Evolutionary conservation across 768 basidiomycete genomes (phyloP).

Genomic region (Pleurotus tuber-regium): DNA sequence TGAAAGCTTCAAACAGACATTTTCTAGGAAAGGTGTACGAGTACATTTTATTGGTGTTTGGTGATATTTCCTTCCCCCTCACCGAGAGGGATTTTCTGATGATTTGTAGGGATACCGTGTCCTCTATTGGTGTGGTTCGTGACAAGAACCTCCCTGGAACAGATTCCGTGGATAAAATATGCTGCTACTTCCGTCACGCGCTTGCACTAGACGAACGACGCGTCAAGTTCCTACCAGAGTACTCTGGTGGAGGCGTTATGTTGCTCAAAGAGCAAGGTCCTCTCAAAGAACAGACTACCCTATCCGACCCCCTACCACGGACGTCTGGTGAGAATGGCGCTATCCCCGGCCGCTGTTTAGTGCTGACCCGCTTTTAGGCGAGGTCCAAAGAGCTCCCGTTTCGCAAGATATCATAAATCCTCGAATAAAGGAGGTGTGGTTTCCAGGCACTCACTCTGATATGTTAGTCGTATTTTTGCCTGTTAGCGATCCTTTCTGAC

Average conservation of each 20-base stretch:
- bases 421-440: constrained; percentile 8
- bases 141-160: constrained; percentile 29
- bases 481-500: constrained; percentile 13
- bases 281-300: neutral
- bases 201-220: constrained; percentile 46
- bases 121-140: constrained; percentile 38
- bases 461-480: constrained; percentile 7
- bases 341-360: too few relatives aligned
- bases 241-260: constrained; percentile 25
- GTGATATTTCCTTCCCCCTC: constrained; percentile 17
- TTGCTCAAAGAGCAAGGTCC: neutral
- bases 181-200: constrained; percentile 44
- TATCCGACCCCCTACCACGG: neutral
- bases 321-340: too few relatives aligned
- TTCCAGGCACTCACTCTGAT: constrained; percentile 10
- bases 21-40: constrained; percentile 27
- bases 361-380: neutral
- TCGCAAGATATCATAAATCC: neutral
- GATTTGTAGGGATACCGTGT: constrained; percentile 49
- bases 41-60: constrained; percentile 44
- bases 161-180: constrained; percentile 21
- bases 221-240: constrained; percentile 47
- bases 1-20: constrained; percentile 30
- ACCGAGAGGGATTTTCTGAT: neutral
- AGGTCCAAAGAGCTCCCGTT: neutral